These are phyloP conservation scores for Umbelopsis sp. DNA, from an alignment of 371 early-diverging fungal species.

Conservation along the genomic window DNA sequence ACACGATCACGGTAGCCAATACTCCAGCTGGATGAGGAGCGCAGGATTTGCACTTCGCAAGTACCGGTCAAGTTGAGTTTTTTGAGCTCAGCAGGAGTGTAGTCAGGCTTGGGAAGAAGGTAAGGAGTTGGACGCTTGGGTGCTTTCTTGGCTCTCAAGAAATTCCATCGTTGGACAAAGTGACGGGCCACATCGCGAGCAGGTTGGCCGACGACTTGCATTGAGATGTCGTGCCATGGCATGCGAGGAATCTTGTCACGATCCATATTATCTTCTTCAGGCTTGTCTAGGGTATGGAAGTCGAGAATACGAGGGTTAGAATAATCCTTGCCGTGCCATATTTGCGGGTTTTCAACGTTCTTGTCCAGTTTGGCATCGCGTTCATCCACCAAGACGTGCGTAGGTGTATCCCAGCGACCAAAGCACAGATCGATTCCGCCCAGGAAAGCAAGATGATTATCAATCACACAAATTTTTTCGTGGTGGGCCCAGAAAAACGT, in stretches of 20 bases:
- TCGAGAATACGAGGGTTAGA: constrained; percentile 88
- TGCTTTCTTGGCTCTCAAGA: constrained; percentile 65
- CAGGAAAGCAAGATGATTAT: constrained; percentile 79
- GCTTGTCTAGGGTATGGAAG: constrained; percentile 68
- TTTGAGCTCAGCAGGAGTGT: constrained; percentile 54
- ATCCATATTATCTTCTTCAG: constrained; percentile 40
- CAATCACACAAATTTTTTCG: constrained; percentile 82
- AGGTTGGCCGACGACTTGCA: constrained; percentile 56
- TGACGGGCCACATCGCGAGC: constrained; percentile 84
- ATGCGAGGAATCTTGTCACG: constrained; percentile 64
- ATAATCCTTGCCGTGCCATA: constrained; percentile 87
- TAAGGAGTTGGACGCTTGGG: constrained; percentile 58
- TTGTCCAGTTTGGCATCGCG: constrained; percentile 44
- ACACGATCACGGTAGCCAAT: constrained; percentile 52
- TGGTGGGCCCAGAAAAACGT: constrained; percentile 82
- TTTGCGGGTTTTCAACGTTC: constrained; percentile 28
- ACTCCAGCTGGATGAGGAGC: constrained; percentile 69
- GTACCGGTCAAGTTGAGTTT: constrained; percentile 27
- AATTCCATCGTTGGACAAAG: constrained; percentile 92
- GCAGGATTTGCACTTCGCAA: constrained; percentile 65
- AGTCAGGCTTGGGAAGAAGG: constrained; percentile 73
- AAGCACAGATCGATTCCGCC: constrained; percentile 92
- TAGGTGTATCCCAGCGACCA: constrained; percentile 80
- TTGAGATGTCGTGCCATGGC: constrained; percentile 95
- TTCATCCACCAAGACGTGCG: constrained; percentile 75